A percentile compares a stretch with the other conserved stretches of the same genome.
Conservation (phyloP, 2,329 filamentous ascomycete genomes). For the Xylariaceae sp. region DNA sequence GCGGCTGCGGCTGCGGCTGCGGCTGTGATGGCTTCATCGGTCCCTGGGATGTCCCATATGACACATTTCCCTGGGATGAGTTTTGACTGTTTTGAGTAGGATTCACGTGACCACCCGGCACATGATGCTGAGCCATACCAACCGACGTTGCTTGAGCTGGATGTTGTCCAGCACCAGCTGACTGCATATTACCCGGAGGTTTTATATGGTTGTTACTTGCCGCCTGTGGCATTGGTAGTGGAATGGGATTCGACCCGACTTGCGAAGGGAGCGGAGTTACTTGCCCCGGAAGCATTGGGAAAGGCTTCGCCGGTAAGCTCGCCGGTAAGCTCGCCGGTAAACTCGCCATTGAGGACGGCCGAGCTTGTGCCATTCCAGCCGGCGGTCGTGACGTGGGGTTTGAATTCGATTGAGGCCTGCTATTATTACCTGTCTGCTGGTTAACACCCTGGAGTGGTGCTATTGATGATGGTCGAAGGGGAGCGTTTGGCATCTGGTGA, state of each 20-base stretch:
- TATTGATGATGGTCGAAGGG: constrained; percentile 15
- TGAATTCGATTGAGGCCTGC: background rate
- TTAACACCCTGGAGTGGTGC: background rate
- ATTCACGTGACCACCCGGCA: constrained; percentile 7
- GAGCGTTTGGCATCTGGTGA: constrained; percentile 13
- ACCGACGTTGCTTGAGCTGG: constrained; percentile 9
- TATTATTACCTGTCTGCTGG: constrained; percentile 8
- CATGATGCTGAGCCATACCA: background rate
- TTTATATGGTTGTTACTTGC: constrained; percentile 4
- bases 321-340: background rate
- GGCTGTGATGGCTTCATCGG: constrained; percentile 19
- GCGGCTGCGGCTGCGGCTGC: constrained; percentile 5
- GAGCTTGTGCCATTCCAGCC: constrained; percentile 1
- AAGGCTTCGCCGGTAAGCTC: constrained; percentile 20
- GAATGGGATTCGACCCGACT: constrained; percentile 20
- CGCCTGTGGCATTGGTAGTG: constrained; percentile 7
- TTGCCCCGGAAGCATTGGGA: constrained; percentile 31
- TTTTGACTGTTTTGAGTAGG: constrained; percentile 8
- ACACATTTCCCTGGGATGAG: constrained; percentile 2
- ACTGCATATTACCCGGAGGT: constrained; percentile 14
- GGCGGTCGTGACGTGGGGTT: constrained; percentile 2
- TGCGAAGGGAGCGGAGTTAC: constrained; percentile 29
- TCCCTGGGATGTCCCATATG: constrained; percentile 10
- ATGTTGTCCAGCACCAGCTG: constrained; percentile 14
- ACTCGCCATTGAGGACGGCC: background rate